Conservation (phyloP, 1,139 yeast genomes). For the Candida sp. region DNA sequence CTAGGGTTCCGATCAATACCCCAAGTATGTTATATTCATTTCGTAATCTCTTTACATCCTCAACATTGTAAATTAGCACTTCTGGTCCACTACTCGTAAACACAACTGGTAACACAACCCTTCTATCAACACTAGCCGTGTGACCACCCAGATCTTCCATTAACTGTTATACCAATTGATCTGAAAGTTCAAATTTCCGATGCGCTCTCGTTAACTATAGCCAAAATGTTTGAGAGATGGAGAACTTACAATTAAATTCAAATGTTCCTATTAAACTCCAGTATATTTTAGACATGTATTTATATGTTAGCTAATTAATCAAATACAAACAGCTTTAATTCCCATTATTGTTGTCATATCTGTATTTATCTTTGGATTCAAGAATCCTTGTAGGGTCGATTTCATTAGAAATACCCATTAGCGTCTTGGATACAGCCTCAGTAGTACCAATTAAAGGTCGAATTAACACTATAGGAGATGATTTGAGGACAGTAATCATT, state of each 20-base stretch:
- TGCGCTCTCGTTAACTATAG: no score
- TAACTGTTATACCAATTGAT: no score
- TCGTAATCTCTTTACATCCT: slow-evolving; percentile 52
- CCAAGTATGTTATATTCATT: slow-evolving; percentile 58
- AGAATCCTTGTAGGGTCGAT: slow-evolving; percentile 56
- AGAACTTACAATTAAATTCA: no score
- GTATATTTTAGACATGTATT: neutral
- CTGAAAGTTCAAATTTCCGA: neutral
- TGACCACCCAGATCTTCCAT: no score
- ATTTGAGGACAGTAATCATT: slow-evolving; percentile 63
- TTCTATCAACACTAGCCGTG: no score
- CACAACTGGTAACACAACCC: slow-evolving; percentile 19
- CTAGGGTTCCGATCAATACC: slow-evolving; percentile 74
- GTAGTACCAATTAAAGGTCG: slow-evolving; percentile 93
- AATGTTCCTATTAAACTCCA: neutral
- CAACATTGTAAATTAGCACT: slow-evolving; percentile 48
- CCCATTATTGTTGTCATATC: slow-evolving; percentile 8
- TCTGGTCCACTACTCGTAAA: slow-evolving; percentile 27
- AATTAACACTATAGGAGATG: slow-evolving; percentile 76
- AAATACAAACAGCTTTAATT: neutral
- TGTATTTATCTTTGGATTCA: slow-evolving; percentile 37
- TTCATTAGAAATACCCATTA: slow-evolving; percentile 82
- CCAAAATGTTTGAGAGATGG: no score
- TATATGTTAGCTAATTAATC: neutral
- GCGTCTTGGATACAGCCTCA: slow-evolving; percentile 79